These are phyloP conservation scores for Auricularia sp. DNA, from an alignment of 768 basidiomycete species.

Conservation along the genomic window DNA sequence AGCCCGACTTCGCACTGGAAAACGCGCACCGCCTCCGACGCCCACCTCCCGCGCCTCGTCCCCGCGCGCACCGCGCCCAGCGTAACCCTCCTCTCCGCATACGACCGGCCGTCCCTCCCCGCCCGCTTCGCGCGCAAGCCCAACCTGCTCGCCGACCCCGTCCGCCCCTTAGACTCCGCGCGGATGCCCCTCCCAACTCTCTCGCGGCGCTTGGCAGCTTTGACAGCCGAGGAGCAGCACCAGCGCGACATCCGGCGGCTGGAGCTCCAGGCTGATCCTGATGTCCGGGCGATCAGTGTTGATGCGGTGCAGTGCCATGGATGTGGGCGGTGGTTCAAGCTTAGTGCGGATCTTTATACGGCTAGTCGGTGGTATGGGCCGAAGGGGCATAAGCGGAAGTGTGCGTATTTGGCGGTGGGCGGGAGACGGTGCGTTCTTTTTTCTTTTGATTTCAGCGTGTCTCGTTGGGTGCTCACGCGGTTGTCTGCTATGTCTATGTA, in stretches of 20 bases:
- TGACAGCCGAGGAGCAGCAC: background rate
- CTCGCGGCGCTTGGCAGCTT: background rate
- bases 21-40: background rate
- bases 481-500: background rate
- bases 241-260: background rate
- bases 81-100: background rate
- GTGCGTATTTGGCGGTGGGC: background rate
- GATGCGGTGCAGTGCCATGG: background rate
- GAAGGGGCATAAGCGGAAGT: background rate
- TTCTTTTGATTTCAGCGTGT: background rate
- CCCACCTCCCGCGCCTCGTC: background rate
- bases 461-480: background rate
- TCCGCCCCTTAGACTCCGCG: background rate
- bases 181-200: background rate
- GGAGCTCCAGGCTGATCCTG: background rate
- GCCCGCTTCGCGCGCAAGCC: background rate
- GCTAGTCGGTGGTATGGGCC: background rate
- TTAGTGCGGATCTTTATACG: background rate
- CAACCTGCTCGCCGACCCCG: background rate
- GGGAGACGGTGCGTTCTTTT: background rate
- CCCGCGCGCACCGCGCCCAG: background rate
- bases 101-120: background rate
- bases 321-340: background rate
- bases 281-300: background rate
- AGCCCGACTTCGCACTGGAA: no score